These are phyloP conservation scores for Chlorella sp. DNA, from an alignment of 139 green algal genomes.

Conservation along the genomic window DNA sequence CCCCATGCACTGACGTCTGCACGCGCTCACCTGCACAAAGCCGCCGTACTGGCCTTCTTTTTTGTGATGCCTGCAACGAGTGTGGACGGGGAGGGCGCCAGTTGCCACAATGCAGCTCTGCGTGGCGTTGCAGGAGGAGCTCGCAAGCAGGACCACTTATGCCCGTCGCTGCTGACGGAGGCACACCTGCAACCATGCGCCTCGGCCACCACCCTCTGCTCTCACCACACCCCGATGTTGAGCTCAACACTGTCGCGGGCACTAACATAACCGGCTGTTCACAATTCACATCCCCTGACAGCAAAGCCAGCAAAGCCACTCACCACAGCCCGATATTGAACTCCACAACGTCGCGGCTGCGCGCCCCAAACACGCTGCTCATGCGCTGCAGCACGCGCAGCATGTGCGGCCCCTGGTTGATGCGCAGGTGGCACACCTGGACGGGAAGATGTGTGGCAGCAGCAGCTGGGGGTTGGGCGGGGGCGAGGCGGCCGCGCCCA, in stretches of 20 bases:
- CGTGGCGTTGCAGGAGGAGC: too few relatives aligned
- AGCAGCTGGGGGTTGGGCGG: neutral
- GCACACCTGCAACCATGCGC: too few relatives aligned
- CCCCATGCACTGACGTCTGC: too few relatives aligned
- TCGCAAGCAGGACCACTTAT: too few relatives aligned
- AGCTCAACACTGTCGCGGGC: too few relatives aligned
- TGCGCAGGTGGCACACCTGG: neutral
- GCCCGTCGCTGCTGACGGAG: too few relatives aligned
- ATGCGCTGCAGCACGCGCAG: neutral
- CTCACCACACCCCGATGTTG: neutral
- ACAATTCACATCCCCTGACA: too few relatives aligned
- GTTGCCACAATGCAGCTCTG: too few relatives aligned
- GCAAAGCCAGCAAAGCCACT: too few relatives aligned
- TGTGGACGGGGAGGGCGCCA: neutral
- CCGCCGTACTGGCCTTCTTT: neutral
- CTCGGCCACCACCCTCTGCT: neutral
- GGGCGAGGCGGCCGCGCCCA: neutral
- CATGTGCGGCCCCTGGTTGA: neutral
- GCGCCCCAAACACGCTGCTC: neutral
- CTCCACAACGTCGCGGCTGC: neutral
- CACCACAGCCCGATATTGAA: conserved; percentile 2
- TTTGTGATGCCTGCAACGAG: neutral
- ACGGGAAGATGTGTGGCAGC: neutral
- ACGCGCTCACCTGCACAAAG: neutral
- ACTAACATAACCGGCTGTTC: too few relatives aligned